Evolutionary conservation across 305 asterid species (phyloP), one percentile per base, ranked within the genome.

Genomic region (Ajuga reptans): DNA sequence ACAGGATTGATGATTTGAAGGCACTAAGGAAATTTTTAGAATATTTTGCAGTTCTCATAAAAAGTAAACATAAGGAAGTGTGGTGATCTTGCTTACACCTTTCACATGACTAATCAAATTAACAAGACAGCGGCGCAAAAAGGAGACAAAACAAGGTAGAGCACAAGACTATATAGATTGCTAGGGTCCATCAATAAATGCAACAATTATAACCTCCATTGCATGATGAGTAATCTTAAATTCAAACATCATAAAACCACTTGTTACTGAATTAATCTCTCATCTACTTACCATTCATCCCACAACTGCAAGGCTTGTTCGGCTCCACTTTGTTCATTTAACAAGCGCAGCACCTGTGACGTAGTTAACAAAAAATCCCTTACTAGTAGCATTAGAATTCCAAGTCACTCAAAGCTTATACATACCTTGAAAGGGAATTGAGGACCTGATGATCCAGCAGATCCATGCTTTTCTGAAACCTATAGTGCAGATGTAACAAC

Each of bases 301-400:
- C 89, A 80, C 82, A 93, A 75, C 14, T 84, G 89, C 81, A 84
- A 87, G 56, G 78, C 76, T 72, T 83, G 82, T 80, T 93, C 99
- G 67, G 84, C 89, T 81, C 97, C 97, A 72, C 82, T 86, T 79
- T 86, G 87, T 78, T 93, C 99, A 74, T 90, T 87, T 77, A 93
- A 78, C 74, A 93, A 83, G 73, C 85, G 96, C 79, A 91, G 67
- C 68, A 80, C 86, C 99, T 93, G 83, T 58, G 56, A 74, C 73
- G 74, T 68, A 79, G 60, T 45, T 43, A 54, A 31, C 45, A 43
- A 67, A 66, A 60, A 73, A 55, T 24, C 66, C 45, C 43, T 76
- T 53, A 66, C 58, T 68, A 43, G 78, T 63, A 60, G 60, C 67
- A 34, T 31, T 17, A 68, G 46, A 75, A 55, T 66, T 52, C 67